Evolutionary conservation across 805 yeast genomes (phyloP).

Genomic region (Nakazawaea siamensis): DNA sequence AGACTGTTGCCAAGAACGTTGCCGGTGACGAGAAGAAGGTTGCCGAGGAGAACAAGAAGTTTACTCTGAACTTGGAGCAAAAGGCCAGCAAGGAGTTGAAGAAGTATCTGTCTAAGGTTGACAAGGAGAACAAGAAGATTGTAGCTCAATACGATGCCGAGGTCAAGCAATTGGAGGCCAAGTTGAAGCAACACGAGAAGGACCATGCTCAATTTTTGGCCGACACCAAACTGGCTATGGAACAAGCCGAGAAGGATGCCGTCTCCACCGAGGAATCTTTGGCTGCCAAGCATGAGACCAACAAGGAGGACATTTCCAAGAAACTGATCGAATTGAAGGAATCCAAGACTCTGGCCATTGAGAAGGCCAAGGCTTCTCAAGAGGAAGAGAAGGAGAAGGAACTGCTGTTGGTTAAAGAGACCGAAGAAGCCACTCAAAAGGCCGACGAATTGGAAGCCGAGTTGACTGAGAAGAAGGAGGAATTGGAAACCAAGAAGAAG

Average conservation of each 20-base stretch:
- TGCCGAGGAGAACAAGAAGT: constrained; percentile 15
- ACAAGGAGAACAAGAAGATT: constrained; percentile 29
- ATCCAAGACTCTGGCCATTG: constrained; percentile 19
- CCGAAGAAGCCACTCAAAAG: constrained; percentile 27
- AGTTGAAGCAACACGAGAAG: constrained; percentile 20
- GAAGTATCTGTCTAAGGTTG: constrained; percentile 28
- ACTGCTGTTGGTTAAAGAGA: constrained; percentile 29
- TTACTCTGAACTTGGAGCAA: constrained; percentile 11
- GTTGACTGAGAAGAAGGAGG: constrained; percentile 33
- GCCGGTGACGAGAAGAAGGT: constrained; percentile 24
- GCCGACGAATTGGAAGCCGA: constrained; percentile 29
- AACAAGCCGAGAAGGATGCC: constrained; percentile 34
- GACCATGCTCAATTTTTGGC: constrained; percentile 30
- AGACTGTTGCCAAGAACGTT: constrained; percentile 30
- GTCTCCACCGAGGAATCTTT: constrained; percentile 38
- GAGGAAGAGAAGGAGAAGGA: constrained; percentile 20
- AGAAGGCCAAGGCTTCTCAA: constrained; percentile 21
- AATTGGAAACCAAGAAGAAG: constrained; percentile 17
- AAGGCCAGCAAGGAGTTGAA: constrained; percentile 28
- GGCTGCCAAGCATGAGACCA: constrained; percentile 34
- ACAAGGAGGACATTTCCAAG: constrained; percentile 32
- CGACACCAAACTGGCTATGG: constrained; percentile 33
- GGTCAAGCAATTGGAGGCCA: constrained; percentile 17
- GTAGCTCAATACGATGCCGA: constrained; percentile 16
- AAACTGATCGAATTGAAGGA: constrained; percentile 37